These are phyloP conservation scores for Vanrija pseudolonga DNA, from an alignment of 1,284 basidiomycete species.

Conservation along the genomic window DNA sequence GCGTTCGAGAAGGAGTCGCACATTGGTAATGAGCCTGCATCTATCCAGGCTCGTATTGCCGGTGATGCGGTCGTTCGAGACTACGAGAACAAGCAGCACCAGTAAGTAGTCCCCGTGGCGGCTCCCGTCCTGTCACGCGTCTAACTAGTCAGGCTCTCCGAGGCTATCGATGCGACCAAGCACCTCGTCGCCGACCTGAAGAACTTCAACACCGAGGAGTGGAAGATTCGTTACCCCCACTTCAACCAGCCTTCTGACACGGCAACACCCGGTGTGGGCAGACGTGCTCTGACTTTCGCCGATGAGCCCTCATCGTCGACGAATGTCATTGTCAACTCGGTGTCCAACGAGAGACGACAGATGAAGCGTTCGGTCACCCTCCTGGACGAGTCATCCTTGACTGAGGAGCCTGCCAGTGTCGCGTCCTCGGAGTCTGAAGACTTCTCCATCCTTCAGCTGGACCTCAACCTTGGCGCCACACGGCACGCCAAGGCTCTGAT, in stretches of 20 bases:
- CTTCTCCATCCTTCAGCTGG: slow-evolving; percentile 82
- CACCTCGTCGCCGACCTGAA: slow-evolving; percentile 67
- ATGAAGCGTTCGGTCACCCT: slow-evolving; percentile 47
- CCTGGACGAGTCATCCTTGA: background rate
- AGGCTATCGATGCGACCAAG: slow-evolving; percentile 68
- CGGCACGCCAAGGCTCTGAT: slow-evolving; percentile 74
- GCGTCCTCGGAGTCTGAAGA: slow-evolving; percentile 53
- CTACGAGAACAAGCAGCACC: slow-evolving; percentile 47
- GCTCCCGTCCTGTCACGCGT: background rate
- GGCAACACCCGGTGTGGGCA: slow-evolving; percentile 63
- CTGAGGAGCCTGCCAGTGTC: slow-evolving; percentile 47
- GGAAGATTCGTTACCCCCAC: slow-evolving; percentile 82
- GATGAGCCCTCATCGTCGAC: slow-evolving; percentile 69
- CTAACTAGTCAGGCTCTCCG: slow-evolving; percentile 55
- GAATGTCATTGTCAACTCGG: slow-evolving; percentile 59
- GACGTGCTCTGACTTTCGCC: slow-evolving; percentile 72
- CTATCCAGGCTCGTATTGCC: slow-evolving; percentile 30
- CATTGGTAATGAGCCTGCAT: slow-evolving; percentile 29
- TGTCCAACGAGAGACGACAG: slow-evolving; percentile 54
- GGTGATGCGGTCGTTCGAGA: slow-evolving; percentile 42
- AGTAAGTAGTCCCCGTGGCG: slow-evolving; percentile 23
- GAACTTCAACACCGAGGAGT: slow-evolving; percentile 77
- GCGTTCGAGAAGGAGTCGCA: slow-evolving; percentile 43
- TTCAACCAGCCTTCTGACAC: slow-evolving; percentile 57
- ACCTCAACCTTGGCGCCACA: slow-evolving; percentile 83